These are phyloP conservation scores for Pelargonium citronellum DNA, from an alignment of 441 rosid genomes.

Conservation along the genomic window DNA sequence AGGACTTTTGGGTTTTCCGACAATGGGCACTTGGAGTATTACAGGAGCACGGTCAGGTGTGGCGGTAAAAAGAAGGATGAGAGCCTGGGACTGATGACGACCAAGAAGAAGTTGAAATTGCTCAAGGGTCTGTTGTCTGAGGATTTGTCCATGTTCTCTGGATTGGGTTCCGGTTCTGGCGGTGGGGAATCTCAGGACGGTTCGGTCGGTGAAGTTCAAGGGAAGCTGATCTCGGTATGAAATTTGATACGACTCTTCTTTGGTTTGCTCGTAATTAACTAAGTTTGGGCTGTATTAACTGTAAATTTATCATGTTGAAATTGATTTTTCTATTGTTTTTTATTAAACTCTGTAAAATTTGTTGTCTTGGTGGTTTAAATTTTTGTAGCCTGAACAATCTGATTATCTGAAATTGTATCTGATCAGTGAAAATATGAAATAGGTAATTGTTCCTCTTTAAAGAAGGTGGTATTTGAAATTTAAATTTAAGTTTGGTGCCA, in stretches of 20 bases:
- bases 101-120: conserved; percentile 44
- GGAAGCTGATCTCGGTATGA: conserved; percentile 36
- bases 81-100: conserved; percentile 17
- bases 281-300: neutral
- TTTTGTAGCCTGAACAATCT: too few species aligned
- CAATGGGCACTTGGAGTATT: conserved; percentile 34
- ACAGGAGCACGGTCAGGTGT: conserved; percentile 27
- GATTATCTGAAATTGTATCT: too few species aligned
- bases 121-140: conserved; percentile 32
- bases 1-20: conserved; percentile 30
- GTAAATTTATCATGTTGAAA: neutral
- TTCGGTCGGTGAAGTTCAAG: conserved; percentile 32
- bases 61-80: conserved; percentile 30
- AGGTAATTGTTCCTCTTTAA: too few species aligned
- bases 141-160: conserved; percentile 32
- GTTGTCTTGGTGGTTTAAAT: too few species aligned
- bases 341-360: too few species aligned
- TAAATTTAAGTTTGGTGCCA: too few species aligned
- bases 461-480: too few species aligned
- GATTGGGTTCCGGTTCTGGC: conserved; percentile 30
- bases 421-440: too few species aligned
- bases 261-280: neutral
- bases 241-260: neutral
- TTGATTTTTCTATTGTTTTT: too few species aligned
- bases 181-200: conserved; percentile 26